Evolutionary conservation across 2,329 filamentous ascomycete genomes (phyloP), one percentile per base, ranked within the genome.

Genomic region (Zymoseptoria passerinii): DNA sequence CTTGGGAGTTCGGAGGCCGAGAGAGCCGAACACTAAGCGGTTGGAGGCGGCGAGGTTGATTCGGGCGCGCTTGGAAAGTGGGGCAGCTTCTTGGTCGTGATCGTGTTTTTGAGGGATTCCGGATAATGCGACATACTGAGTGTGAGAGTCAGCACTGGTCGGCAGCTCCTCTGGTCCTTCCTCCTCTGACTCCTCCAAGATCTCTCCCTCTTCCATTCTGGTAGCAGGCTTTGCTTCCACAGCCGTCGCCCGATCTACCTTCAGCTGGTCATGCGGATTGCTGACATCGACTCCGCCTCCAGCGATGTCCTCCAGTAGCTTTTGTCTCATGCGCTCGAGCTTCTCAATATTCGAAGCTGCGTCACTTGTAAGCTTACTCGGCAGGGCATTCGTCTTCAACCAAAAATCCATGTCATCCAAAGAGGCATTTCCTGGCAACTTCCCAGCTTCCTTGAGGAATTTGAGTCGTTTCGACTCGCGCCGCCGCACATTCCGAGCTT

Each of bases 1-100:
- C 66, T 85, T 88, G 0, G 89, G 88, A 3, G 80, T 81, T 56
- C 83, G 83, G 8, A 90, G 72, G 3, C 88, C 89, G 3, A 92
- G 77, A 6, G 88, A 86, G 8, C 85, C 85, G 66, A 91, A 89
- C 0, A 92, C 71, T 58, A 92, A 76, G 63, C 89, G 81, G 55
- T 83, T 80, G 2, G 85, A 83, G 54, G 86, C 85, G 16, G 79
- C 81, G 28, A 90, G 57, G 66, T 86, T 80, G 35, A 85, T 70
- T 18, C 69, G 73, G 2, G 74, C 73, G 51, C 77, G 75, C 58
- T 75, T 73, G 16, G 52, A 50, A 18, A 13, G 2, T 20, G 49
- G 10, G 19, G 49, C 49, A 18, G 19, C n/a, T 23, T 20, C 20
- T 4, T 18, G 6, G n/a, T 27, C 49, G 5, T 52, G 18, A 6